Percentiles rank a stretch among this genome's conserved stretches.
Conservation (phyloP, 495 filamentous ascomycete genomes). For the Penicillium antarcticum region DNA sequence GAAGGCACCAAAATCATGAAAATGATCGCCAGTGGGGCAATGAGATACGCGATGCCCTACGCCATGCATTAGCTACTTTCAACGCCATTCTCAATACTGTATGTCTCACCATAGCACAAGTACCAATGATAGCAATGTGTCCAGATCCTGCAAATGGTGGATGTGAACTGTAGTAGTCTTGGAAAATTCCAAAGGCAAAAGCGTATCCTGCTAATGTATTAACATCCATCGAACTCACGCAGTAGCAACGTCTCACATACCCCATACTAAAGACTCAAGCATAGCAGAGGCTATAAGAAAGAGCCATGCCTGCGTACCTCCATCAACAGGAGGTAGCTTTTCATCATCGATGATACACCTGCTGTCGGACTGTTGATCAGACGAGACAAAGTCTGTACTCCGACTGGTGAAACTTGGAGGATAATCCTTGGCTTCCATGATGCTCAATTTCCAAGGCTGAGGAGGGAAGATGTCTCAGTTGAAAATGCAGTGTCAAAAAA, state of each 20-base stretch:
- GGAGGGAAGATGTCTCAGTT: neutral
- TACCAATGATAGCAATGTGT: constrained; percentile 45
- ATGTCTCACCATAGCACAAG: constrained; percentile 37
- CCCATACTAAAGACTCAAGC: constrained; percentile 63
- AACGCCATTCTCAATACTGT: neutral
- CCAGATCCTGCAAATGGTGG: constrained; percentile 39
- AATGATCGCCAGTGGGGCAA: constrained; percentile 36
- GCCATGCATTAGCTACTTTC: neutral
- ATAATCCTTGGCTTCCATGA: constrained; percentile 7
- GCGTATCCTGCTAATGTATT: constrained; percentile 49
- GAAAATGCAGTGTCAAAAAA: neutral
- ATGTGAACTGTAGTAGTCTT: constrained; percentile 52
- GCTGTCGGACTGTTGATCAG: constrained; percentile 3
- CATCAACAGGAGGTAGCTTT: constrained; percentile 51
- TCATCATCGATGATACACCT: neutral
- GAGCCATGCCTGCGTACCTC: constrained; percentile 61
- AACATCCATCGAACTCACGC: neutral
- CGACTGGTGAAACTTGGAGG: constrained; percentile 2
- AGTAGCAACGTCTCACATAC: constrained; percentile 28
- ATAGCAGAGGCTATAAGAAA: constrained; percentile 58
- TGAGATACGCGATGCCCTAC: constrained; percentile 47
- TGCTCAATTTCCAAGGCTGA: neutral
- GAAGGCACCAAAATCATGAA: constrained; percentile 26
- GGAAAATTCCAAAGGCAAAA: constrained; percentile 59
- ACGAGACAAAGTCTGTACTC: neutral